Conservation (phyloP, 2,329 filamentous ascomycete genomes). For the Penicillium olsonii region DNA sequence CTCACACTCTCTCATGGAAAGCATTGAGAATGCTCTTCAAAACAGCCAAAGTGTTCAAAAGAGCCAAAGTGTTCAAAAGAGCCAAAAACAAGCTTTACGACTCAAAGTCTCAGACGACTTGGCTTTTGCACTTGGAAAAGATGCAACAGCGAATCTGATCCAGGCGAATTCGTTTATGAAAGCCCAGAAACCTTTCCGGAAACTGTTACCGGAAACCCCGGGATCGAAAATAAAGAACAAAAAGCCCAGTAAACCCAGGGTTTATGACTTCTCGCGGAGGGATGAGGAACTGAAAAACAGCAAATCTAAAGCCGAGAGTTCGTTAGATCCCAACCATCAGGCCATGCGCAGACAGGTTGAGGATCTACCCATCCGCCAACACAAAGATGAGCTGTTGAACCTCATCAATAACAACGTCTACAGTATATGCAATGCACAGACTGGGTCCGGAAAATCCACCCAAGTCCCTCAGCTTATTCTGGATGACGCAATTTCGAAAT, state of each 20-base stretch:
- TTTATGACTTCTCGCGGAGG: too few species aligned
- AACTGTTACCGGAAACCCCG: too few species aligned
- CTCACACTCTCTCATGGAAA: too few species aligned
- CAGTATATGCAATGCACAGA: constrained; percentile 50
- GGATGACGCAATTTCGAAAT: constrained; percentile 47
- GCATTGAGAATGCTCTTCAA: too few species aligned
- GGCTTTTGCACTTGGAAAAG: background rate
- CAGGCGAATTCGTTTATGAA: too few species aligned
- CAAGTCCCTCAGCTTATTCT: constrained; percentile 58
- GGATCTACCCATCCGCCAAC: constrained; percentile 45
- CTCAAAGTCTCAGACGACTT: background rate
- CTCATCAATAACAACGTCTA: constrained; percentile 44
- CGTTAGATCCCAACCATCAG: background rate
- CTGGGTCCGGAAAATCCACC: constrained; percentile 51
- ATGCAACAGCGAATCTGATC: background rate
- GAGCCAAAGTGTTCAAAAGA: too few species aligned
- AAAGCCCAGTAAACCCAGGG: too few species aligned
- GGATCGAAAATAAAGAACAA: too few species aligned
- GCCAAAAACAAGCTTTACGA: background rate
- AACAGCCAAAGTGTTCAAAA: too few species aligned
- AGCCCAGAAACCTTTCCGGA: too few species aligned
- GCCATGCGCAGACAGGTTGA: background rate
- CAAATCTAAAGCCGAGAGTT: background rate
- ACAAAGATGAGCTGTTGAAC: constrained; percentile 37
- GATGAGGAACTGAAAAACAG: background rate